phyloP scores from a whole-genome alignment of 1,284 basidiomycete genomes.

The Coriolopsis trogii region DNA sequence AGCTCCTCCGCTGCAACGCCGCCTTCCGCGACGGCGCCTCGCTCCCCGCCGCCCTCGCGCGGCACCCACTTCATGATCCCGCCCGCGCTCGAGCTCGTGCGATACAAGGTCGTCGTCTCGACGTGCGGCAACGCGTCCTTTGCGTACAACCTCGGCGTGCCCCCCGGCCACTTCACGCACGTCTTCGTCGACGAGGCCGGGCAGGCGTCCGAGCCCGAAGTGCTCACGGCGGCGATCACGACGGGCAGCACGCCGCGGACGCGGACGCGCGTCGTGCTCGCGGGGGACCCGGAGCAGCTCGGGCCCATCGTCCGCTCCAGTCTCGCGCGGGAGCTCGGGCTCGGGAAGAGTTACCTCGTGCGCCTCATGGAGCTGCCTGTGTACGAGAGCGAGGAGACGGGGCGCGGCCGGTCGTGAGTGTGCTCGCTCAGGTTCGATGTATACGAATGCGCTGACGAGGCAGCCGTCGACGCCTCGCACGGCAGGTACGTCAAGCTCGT shows the following conservation, averaged over 20 bases:
- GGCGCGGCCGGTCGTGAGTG: slow-evolving; percentile 42
- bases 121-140: slow-evolving; percentile 66
- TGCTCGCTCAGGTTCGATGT: no score
- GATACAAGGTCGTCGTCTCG: slow-evolving; percentile 58
- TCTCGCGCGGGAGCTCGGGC: slow-evolving; percentile 47
- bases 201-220: slow-evolving; percentile 62
- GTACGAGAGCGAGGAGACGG: slow-evolving; percentile 38
- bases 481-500: slow-evolving; percentile 53
- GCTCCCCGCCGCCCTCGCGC: slow-evolving; percentile 46
- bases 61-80: slow-evolving; percentile 54
- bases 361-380: slow-evolving; percentile 51
- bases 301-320: slow-evolving; percentile 55
- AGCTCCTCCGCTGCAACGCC: slow-evolving; percentile 67
- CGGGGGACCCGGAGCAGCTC: slow-evolving; percentile 62
- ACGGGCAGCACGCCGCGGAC: slow-evolving; percentile 41
- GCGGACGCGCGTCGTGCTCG: slow-evolving; percentile 50
- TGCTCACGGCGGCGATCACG: slow-evolving; percentile 54
- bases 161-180: slow-evolving; percentile 59
- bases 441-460: no score
- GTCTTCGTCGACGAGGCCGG: slow-evolving; percentile 74
- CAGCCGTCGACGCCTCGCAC: no score
- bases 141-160: slow-evolving; percentile 55
- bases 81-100: slow-evolving; percentile 40
- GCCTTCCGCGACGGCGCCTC: slow-evolving; percentile 51
- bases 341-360: slow-evolving; percentile 53